Conservation (phyloP, 1,284 basidiomycete species). For the Peniophora sp. region DNA sequence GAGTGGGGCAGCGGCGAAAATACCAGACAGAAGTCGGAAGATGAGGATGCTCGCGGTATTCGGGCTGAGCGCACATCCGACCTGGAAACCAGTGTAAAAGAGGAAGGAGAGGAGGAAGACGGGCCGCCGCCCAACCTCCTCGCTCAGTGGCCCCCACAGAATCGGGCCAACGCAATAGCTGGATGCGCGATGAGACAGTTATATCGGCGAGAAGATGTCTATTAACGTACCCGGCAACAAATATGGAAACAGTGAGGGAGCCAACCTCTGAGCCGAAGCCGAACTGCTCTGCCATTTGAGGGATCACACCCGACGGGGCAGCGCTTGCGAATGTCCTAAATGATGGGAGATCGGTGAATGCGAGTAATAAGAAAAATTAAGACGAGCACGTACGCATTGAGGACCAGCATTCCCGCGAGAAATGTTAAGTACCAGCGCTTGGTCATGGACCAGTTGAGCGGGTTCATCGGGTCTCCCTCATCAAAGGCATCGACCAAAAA, state of each 20-base stretch:
- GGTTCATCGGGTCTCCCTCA: slow-evolving; percentile 31
- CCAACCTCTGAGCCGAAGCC: slow-evolving; percentile 44
- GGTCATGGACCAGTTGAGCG: slow-evolving; percentile 48
- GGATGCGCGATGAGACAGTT: background rate
- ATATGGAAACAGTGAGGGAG: slow-evolving; percentile 30
- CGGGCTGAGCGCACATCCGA: slow-evolving; percentile 51
- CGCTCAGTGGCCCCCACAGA: slow-evolving; percentile 53
- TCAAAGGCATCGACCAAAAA: slow-evolving; percentile 32
- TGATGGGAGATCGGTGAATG: slow-evolving; percentile 9
- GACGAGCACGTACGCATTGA: slow-evolving; percentile 47
- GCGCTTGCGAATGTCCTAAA: slow-evolving; percentile 55
- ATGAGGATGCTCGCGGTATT: slow-evolving; percentile 53
- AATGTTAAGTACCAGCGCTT: slow-evolving; percentile 62
- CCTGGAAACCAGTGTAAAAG: slow-evolving; percentile 57
- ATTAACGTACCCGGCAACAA: slow-evolving; percentile 33
- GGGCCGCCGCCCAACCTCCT: slow-evolving; percentile 54
- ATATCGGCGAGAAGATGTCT: background rate
- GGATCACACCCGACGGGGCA: slow-evolving; percentile 41
- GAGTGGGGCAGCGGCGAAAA: slow-evolving; percentile 38
- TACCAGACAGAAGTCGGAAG: slow-evolving; percentile 60
- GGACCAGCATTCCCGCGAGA: slow-evolving; percentile 51
- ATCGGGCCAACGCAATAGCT: slow-evolving; percentile 44
- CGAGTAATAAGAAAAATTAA: too few relatives aligned
- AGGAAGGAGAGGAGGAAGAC: slow-evolving; percentile 64
- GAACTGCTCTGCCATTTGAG: slow-evolving; percentile 42